These are phyloP conservation scores for Hyparrhenia diplandra DNA, from an alignment of 176 grass and related monocot species.

Conservation along the genomic window DNA sequence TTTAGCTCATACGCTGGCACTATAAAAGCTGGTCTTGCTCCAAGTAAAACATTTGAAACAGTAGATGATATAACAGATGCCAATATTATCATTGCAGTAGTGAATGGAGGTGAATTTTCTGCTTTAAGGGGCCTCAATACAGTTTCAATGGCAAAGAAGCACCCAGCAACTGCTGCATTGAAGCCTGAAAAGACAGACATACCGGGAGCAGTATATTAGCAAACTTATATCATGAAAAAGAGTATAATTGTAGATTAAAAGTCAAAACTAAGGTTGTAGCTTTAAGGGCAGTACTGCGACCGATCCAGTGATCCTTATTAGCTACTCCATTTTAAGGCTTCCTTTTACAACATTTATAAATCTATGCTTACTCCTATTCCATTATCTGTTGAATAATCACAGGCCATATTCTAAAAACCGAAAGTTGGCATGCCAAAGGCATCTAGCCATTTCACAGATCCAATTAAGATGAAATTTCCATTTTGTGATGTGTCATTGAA, in stretches of 20 bases:
- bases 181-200: slow-evolving; percentile 60
- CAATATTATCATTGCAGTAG: slow-evolving; percentile 95
- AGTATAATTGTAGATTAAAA: background rate
- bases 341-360: background rate
- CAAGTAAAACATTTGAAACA: slow-evolving; percentile 92
- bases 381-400: slow-evolving; percentile 1
- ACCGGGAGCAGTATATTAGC: slow-evolving; percentile 12
- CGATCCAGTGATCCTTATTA: background rate
- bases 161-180: slow-evolving; percentile 94
- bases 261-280: background rate
- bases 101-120: slow-evolving; percentile 98
- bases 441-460: background rate
- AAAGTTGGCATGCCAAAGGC: slow-evolving; percentile 14
- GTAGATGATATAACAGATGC: slow-evolving; percentile 98
- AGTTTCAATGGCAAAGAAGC: slow-evolving; percentile 97
- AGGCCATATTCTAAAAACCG: background rate
- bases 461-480: background rate
- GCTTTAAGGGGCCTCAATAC: slow-evolving; percentile 89
- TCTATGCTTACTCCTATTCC: background rate
- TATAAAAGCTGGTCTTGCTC: slow-evolving; percentile 91
- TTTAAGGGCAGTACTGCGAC: background rate
- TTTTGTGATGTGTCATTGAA: background rate
- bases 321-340: slow-evolving; percentile 2
- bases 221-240: background rate
- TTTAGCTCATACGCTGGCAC: slow-evolving; percentile 91